Percentiles rank a stretch among this genome's conserved stretches.
These are phyloP conservation scores for Penicillium sp. DNA, from an alignment of 2,329 filamentous ascomycete genomes.

Conservation along the genomic window DNA sequence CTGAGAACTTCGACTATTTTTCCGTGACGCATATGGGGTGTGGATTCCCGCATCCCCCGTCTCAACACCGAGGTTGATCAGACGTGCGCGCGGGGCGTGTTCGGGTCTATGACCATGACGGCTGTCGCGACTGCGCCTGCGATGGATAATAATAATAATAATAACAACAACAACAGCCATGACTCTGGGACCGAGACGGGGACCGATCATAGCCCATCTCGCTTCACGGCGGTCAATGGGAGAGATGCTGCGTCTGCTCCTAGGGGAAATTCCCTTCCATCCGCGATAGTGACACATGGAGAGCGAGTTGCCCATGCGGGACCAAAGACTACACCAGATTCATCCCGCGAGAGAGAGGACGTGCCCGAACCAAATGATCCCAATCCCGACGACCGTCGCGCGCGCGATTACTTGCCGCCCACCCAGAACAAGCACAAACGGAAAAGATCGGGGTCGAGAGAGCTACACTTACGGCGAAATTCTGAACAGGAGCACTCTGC, in stretches of 20 bases:
- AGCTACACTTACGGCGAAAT: slow-evolving; percentile 36
- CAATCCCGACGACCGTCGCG: slow-evolving; percentile 11
- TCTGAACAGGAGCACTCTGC: slow-evolving; percentile 23
- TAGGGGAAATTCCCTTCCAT: slow-evolving; percentile 4
- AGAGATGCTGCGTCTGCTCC: slow-evolving; percentile 24
- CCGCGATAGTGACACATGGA: not conserved
- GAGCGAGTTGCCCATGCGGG: not conserved
- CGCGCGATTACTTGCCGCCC: slow-evolving; percentile 23
- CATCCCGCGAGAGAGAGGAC: not conserved
- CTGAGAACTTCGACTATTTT: too few species aligned
- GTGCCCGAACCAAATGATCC: slow-evolving; percentile 1
- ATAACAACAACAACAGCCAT: too few species aligned
- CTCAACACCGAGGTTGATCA: too few species aligned
- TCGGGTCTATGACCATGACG: slow-evolving; percentile 24
- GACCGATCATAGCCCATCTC: slow-evolving; percentile 40
- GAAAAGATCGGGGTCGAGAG: slow-evolving; percentile 63
- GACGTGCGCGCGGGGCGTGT: too few species aligned
- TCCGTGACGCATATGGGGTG: too few species aligned
- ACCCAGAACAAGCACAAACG: slow-evolving; percentile 50
- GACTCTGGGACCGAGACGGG: slow-evolving; percentile 33
- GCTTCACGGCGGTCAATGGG: slow-evolving; percentile 45
- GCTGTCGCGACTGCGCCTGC: slow-evolving; percentile 32
- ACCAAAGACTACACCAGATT: not conserved
- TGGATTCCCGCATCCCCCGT: too few species aligned
- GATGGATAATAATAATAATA: slow-evolving; percentile 29